Conservation (phyloP, 768 basidiomycete species). For the Floccularia luteovirens region DNA sequence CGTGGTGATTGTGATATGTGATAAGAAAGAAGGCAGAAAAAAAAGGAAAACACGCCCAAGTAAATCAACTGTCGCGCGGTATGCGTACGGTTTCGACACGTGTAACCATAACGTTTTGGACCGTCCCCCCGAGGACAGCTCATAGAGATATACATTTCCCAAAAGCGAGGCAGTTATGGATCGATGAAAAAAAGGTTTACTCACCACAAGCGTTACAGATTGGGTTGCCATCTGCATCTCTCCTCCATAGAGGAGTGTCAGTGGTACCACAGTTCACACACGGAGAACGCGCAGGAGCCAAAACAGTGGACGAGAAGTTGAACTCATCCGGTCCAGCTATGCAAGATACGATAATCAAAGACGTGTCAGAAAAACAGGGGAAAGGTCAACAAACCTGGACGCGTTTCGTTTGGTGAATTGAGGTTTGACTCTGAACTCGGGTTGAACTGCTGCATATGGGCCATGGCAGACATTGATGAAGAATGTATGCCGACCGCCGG, state of each 20-base stretch:
- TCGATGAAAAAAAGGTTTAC: constrained; percentile 26
- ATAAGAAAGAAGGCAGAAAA: too few species aligned
- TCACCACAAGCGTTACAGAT: constrained; percentile 90
- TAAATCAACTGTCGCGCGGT: too few species aligned
- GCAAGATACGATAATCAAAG: neutral
- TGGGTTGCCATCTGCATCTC: constrained; percentile 73
- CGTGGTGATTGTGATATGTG: too few species aligned
- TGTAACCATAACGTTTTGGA: neutral
- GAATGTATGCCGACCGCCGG: constrained; percentile 45
- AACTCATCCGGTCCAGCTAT: constrained; percentile 19
- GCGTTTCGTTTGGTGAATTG: constrained; percentile 20
- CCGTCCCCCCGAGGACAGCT: neutral
- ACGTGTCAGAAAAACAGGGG: neutral
- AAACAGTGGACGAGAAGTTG: constrained; percentile 14
- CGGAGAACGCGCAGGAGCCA: constrained; percentile 31
- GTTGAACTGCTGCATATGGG: constrained; percentile 40
- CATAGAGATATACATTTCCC: neutral
- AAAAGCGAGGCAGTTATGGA: constrained; percentile 10
- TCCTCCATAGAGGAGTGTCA: constrained; percentile 78
- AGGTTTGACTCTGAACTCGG: constrained; percentile 12
- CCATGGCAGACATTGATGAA: constrained; percentile 28
- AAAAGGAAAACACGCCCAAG: too few species aligned
- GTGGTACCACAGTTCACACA: constrained; percentile 76
- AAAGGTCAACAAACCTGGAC: constrained; percentile 12
- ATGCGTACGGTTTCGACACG: too few species aligned